Evolutionary conservation across 768 basidiomycete species (phyloP), one percentile per base, ranked within the genome.

Genomic region (Roridomyces roridus): DNA sequence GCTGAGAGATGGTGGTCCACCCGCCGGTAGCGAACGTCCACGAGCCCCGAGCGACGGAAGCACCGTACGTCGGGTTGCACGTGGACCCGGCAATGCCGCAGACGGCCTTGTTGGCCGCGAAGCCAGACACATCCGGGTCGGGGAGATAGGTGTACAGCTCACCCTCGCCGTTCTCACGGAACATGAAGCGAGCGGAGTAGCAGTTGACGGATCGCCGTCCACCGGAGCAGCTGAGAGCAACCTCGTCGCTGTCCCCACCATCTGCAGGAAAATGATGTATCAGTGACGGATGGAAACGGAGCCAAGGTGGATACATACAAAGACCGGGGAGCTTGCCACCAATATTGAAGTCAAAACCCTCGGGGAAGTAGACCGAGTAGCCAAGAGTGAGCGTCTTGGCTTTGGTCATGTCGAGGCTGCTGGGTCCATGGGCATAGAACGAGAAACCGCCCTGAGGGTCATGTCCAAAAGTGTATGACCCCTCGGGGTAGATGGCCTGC

Each of bases 101-200:
- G 10, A 81, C 72, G 35, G 66, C 73, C 68, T 81, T 65, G 74
- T 87, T 86, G 23, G 76, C 80, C 5, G 66, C 36, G 70, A 78
- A 80, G 36, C 65, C 66, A 17, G 71, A 40, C 44, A 72, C 69
- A 45, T 68, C 72, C 67, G 65, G 75, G 46, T 78, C 77, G 9
- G 88, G 88, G 24, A 87, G 79, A 72, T 91, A 90, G 51, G 86
- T 84, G 78, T 90, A 90, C 44, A 89, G 65, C 74, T 90, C 88
- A 29, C 86, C 88, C 25, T 67, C 71, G 44, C 84, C 87, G 5
- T 80, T 69, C 6, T 70, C 66, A 51, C 86, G 80, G 85, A 86
- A 90, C 89, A 91, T 90, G 40, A 89, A 73, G 58, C 87, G 84
- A 34, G 79, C 80, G 17, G 84, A 85, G 76, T 86, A 87, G 78